phyloP scores from a whole-genome alignment of 768 basidiomycete species.

The Rhodosporidiobolus sp. region DNA sequence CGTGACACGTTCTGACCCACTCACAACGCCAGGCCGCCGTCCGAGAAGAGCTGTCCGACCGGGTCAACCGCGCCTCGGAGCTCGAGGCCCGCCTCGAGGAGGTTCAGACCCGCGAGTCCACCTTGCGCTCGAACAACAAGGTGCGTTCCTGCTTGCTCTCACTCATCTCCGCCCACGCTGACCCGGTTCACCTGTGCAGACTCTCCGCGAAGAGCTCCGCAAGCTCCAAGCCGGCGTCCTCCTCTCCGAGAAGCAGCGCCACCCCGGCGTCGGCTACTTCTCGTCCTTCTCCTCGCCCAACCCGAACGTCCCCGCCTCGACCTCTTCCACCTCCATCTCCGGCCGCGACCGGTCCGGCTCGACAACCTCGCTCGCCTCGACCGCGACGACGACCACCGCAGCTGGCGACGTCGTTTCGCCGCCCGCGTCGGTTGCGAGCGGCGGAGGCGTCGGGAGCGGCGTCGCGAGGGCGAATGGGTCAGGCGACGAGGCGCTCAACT shows the following conservation, averaged over 20 bases:
- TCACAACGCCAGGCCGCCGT: slow-evolving; percentile 50
- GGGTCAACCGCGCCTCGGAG: slow-evolving; percentile 54
- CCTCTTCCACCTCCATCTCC: not conserved
- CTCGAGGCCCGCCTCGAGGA: slow-evolving; percentile 74
- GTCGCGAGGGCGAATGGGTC: slow-evolving; percentile 21
- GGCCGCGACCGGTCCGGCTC: not conserved
- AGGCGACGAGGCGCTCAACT: slow-evolving; percentile 81
- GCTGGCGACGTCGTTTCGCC: slow-evolving; percentile 5
- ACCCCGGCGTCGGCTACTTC: slow-evolving; percentile 88
- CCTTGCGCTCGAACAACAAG: slow-evolving; percentile 73
- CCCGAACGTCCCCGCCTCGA: slow-evolving; percentile 2
- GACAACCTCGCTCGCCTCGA: slow-evolving; percentile 33
- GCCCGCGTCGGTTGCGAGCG: not conserved
- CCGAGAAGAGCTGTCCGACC: slow-evolving; percentile 56
- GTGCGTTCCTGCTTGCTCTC: slow-evolving; percentile 50
- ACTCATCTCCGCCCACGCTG: not conserved
- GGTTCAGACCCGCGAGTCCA: slow-evolving; percentile 59
- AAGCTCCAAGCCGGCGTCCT: slow-evolving; percentile 93
- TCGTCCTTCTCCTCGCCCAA: slow-evolving; percentile 20
- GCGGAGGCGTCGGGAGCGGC: not conserved
- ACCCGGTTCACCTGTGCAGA: slow-evolving; percentile 62
- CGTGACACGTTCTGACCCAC: not conserved
- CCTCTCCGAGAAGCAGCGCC: slow-evolving; percentile 80
- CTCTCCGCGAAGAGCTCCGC: slow-evolving; percentile 84
- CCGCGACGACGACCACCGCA: slow-evolving; percentile 32